Evolutionary conservation across 2,329 filamentous ascomycete genomes (phyloP).

Genomic region (Xylaria sp.): DNA sequence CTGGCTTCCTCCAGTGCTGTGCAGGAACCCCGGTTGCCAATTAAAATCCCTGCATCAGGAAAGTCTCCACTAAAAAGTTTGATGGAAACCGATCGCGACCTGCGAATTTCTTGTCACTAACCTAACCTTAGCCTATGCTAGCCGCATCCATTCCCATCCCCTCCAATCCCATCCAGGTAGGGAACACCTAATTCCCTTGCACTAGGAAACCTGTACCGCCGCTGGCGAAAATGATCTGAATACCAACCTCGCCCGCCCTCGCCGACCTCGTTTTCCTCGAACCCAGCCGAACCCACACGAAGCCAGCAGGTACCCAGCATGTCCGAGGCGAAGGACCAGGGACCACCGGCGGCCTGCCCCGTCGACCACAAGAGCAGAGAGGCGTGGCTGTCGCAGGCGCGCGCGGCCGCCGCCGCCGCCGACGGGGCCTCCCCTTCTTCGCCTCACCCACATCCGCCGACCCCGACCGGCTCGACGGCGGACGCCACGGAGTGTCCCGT

Average conservation of each 20-base stretch:
- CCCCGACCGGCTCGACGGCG: constrained; percentile 14
- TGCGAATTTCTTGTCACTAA: background rate
- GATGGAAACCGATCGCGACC: background rate
- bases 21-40: background rate
- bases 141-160: too few species aligned
- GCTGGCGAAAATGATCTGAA: background rate
- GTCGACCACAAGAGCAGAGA: constrained; percentile 89
- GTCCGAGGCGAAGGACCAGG: constrained; percentile 24
- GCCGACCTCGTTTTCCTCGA: constrained; percentile 15
- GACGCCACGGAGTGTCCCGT: constrained; percentile 59
- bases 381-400: constrained; percentile 77
- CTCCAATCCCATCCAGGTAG: background rate
- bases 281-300: background rate
- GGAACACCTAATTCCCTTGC: background rate
- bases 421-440: constrained; percentile 29
- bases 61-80: background rate
- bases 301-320: constrained; percentile 14
- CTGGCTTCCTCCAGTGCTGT: too few species aligned
- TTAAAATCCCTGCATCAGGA: background rate
- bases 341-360: constrained; percentile 63
- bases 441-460: constrained; percentile 32
- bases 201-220: background rate
- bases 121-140: background rate
- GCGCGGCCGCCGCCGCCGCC: constrained; percentile 45
- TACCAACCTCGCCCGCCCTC: constrained; percentile 42